These are phyloP conservation scores for Pichia paraexigua DNA, from an alignment of 805 yeast species.

Conservation along the genomic window DNA sequence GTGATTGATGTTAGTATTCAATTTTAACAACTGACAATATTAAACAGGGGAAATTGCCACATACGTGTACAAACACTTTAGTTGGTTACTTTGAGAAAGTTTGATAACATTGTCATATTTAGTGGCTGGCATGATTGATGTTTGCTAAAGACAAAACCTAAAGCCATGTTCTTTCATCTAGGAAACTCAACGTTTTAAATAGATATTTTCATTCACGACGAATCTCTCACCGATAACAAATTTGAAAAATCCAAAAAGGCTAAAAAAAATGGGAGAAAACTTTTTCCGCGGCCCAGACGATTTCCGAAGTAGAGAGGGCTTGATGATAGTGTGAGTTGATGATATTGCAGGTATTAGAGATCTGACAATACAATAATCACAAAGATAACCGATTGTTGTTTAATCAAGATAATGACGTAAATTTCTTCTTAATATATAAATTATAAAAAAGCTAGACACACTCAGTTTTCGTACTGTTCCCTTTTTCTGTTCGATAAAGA, in stretches of 20 bases:
- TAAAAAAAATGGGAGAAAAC: background rate
- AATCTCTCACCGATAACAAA: background rate
- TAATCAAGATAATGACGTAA: too few relatives aligned
- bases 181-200: background rate
- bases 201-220: background rate
- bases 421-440: too few relatives aligned
- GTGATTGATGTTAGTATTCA: background rate
- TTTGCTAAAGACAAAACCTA: too few relatives aligned
- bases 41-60: slow-evolving; percentile 13
- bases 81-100: slow-evolving; percentile 84
- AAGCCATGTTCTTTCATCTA: too few relatives aligned
- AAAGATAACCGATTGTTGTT: too few relatives aligned
- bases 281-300: background rate
- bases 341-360: too few relatives aligned
- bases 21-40: background rate
- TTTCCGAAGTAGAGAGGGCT: background rate
- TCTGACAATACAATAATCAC: too few relatives aligned
- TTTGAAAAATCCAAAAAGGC: too few relatives aligned
- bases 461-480: background rate
- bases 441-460: too few relatives aligned
- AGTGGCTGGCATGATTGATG: slow-evolving; percentile 6
- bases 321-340: background rate
- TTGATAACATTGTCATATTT: slow-evolving; percentile 48
- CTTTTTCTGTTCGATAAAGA: background rate
- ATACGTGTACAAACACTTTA: slow-evolving; percentile 71